Base-by-base conservation (phyloP, 2,329 filamentous ascomycete genomes). In the Fusarium lyarnte region DNA sequence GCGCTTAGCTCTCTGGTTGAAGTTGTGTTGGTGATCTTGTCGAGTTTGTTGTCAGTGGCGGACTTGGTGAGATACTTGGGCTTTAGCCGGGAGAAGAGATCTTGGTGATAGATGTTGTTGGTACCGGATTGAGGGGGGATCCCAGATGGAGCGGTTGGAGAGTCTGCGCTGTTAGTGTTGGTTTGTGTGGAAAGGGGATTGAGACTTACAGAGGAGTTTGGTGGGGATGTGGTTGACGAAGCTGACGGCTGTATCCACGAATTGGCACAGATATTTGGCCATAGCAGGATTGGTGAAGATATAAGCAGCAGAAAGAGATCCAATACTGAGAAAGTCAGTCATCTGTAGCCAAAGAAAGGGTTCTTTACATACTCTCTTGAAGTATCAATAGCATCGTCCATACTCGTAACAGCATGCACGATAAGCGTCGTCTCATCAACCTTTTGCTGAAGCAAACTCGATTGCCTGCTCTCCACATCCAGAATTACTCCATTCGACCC, bases 251-350 rank as follows among this genome's bases (percentile, higher is more conserved):
- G 70, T 52, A 2, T 73, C 66, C 0, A 67, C 19, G 16, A 73
- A 73, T 10, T 73, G 70, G 1, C 61, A 70, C 0, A 67, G 53
- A 33, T 73, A 73, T 17, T 73, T 73, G 5, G 70, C 70, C 52
- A 71, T 71, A 0, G 45, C 13, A 2, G 70, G 70, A 1, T 58
- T 67, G 1, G 70, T 71, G 16, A 73, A 73, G 8, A 73, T 38
- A 14, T 73, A 73, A 2, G 70, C 60, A 1, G 70, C 70, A 0
- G 61, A 47, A 0, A 73, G 14, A 14, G 61, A 53, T 17, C 70
- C 70, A 2, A 55, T 33, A 29, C 70, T 73, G 25, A 17, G 16
- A 46, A 17, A 1, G 43, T 51, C 29, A 63, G 55, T 25, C n/a
- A 5, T 8, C 10, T 1, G 4, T 10, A 12, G 1, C 23, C 3